Percentiles rank a stretch among this genome's conserved stretches.
These are phyloP conservation scores for Kokia cookei DNA, from an alignment of 441 rosid species.

Conservation along the genomic window DNA sequence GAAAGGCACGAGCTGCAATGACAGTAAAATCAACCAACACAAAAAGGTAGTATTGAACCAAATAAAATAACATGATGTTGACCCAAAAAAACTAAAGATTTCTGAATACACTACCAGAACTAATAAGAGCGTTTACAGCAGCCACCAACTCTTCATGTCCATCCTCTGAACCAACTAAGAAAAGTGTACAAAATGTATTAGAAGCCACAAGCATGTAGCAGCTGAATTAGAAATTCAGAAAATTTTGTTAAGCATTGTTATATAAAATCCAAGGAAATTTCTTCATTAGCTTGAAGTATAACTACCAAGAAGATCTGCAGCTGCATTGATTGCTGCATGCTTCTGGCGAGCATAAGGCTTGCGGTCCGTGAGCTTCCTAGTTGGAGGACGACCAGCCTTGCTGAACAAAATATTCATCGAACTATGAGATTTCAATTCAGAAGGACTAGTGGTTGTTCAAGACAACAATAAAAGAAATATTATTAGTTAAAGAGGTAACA, in stretches of 20 bases:
- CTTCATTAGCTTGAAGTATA: conserved; percentile 15
- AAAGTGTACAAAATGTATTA: conserved; percentile 22
- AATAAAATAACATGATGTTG: conserved; percentile 7
- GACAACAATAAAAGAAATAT: conserved; percentile 4
- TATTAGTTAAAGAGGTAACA: background rate
- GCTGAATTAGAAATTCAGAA: conserved; percentile 2
- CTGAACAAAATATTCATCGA: conserved; percentile 43
- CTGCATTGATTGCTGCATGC: conserved; percentile 48
- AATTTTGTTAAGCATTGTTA: background rate
- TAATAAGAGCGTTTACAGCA: conserved; percentile 50
- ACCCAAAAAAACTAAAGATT: conserved; percentile 11
- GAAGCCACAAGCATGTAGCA: conserved; percentile 2
- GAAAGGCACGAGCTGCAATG: conserved; percentile 54
- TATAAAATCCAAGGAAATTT: conserved; percentile 5
- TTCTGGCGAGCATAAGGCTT: conserved; percentile 86
- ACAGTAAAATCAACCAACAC: conserved; percentile 27
- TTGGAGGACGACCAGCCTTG: conserved; percentile 86
- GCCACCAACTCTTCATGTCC: conserved; percentile 91
- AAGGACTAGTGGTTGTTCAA: background rate
- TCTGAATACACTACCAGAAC: conserved; percentile 39
- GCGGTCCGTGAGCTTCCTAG: conserved; percentile 96
- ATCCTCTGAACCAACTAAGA: conserved; percentile 77
- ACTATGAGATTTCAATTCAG: conserved; percentile 23
- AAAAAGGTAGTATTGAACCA: conserved; percentile 4
- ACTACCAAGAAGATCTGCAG: conserved; percentile 90